Base-by-base conservation (phyloP, 2,329 filamentous ascomycete genomes). In the Colletotrichum graminicola region DNA sequence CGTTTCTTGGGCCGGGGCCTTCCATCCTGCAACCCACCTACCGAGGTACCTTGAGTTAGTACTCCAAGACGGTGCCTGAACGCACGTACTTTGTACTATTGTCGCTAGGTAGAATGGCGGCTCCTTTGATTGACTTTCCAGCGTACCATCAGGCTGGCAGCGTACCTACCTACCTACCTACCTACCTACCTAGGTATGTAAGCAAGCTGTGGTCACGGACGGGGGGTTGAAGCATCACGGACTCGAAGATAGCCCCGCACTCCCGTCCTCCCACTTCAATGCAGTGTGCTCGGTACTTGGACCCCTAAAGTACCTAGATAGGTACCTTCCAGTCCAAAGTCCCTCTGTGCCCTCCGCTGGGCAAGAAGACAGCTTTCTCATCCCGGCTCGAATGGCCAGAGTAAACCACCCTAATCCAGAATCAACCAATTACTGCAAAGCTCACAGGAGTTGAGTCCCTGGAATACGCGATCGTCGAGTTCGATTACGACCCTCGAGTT, bases 401-500 rank as follows among this genome's bases (percentile, higher is more conserved):
- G 32, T 23, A 36, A 41, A 29, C 16, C 21, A 43, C 26, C 18
- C 67, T 45, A 59, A 41, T 47, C 41, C 39, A 34, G 26, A 45
- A 62, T 36, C 55, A 66, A 45, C 32, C 16, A 54, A 29, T 60
- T 56, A 57, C 16, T 62, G 39, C 56, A 71, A 57, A 57, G 41
- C 23, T 39, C 54, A 1, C 29, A 26, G 26, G 11, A 45, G 21
- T 57, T 41, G 18, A 51, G 41, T 6, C 39, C 5, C 62, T 60
- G 62, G 67, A 69, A 69, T 54, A 55, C 55, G 47, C 67, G 47
- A 70, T 68, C 66, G 52, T 51, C 66, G 16, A 57, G 32, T 32
- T 41, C 32, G 21, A 52, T 60, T 49, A 55, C 29, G 41, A 39
- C 26, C 29, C 29, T 34, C 39, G 54, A 49, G 11, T 34, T 43